A percentile compares a stretch with the other conserved stretches of the same genome.
phyloP scores from a whole-genome alignment of 1,139 yeast species.

The Hemisphaericaspora subhashii region DNA sequence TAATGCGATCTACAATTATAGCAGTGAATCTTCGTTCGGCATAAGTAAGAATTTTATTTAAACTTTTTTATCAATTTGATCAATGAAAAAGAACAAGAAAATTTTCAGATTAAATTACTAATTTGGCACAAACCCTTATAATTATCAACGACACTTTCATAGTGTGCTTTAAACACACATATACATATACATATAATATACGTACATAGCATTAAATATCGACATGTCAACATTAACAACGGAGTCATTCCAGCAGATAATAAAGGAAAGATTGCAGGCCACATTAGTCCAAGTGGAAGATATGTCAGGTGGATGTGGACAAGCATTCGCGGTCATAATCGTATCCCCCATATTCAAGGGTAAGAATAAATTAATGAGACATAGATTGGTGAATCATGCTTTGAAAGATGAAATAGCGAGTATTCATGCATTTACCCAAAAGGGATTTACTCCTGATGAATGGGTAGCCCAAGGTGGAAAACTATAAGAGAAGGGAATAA shows the following conservation, averaged over 20 bases:
- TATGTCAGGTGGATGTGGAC: slow-evolving; percentile 86
- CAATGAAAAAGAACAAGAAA: background rate
- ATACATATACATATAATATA: no score
- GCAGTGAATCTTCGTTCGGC: no score
- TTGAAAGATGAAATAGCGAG: slow-evolving; percentile 78
- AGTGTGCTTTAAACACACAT: no score
- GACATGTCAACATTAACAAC: slow-evolving; percentile 45
- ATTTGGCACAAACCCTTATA: no score
- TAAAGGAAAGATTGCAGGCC: slow-evolving; percentile 53
- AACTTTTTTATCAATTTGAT: background rate
- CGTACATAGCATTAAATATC: no score
- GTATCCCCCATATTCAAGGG: slow-evolving; percentile 73
- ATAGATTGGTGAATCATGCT: slow-evolving; percentile 77
- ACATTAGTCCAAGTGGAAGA: slow-evolving; percentile 62
- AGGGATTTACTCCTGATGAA: slow-evolving; percentile 72
- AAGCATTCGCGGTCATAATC: slow-evolving; percentile 82
- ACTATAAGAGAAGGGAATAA: slow-evolving; percentile 6
- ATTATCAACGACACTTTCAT: no score
- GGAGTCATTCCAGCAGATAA: slow-evolving; percentile 46
- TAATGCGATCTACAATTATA: no score
- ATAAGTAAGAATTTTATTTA: no score
- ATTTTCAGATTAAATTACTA: background rate
- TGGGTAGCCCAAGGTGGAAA: slow-evolving; percentile 54
- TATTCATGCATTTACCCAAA: slow-evolving; percentile 95
- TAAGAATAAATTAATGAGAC: slow-evolving; percentile 83